Conservation (phyloP, 495 filamentous ascomycete species). For the Parathielavia appendiculata region DNA sequence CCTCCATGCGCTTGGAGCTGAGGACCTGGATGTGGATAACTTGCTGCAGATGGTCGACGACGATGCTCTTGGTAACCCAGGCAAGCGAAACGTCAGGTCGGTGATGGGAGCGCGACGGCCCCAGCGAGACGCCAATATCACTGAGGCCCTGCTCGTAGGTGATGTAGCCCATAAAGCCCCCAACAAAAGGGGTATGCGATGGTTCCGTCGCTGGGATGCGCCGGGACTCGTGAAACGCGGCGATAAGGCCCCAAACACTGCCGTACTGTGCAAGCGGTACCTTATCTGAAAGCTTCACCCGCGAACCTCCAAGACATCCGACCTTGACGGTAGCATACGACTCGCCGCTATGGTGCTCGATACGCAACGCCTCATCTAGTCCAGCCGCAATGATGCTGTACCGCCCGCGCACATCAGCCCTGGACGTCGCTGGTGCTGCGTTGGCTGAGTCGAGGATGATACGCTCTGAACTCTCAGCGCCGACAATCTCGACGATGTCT, state of each 20-base stretch:
- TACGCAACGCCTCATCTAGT: constrained; percentile 44
- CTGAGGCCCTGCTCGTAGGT: constrained; percentile 81
- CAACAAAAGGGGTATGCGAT: constrained; percentile 62
- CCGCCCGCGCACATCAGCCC: constrained; percentile 49
- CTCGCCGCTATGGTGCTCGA: constrained; percentile 51
- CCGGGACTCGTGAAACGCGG: constrained; percentile 52
- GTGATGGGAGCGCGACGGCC: constrained; percentile 33
- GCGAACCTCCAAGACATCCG: constrained; percentile 1
- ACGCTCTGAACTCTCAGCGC: constrained; percentile 36
- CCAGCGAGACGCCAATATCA: constrained; percentile 47
- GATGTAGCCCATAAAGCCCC: constrained; percentile 84
- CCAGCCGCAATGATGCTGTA: constrained; percentile 65
- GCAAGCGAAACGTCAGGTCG: constrained; percentile 69
- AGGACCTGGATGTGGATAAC: constrained; percentile 63
- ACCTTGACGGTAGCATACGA: constrained; percentile 32
- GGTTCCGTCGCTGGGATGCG: constrained; percentile 28
- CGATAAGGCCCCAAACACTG: constrained; percentile 53
- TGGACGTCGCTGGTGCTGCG: constrained; percentile 31
- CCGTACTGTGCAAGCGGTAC: constrained; percentile 33
- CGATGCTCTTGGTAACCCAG: constrained; percentile 73
- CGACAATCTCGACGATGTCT: constrained; percentile 46
- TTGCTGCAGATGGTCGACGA: constrained; percentile 65
- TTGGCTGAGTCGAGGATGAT: constrained; percentile 55
- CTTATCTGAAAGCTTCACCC: constrained; percentile 20
- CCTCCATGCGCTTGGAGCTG: constrained; percentile 30